Evolutionary conservation across 169 alveolate genomes (phyloP), one percentile per base, ranked within the genome.

Genomic region (Cyclospora cayetanensis): DNA sequence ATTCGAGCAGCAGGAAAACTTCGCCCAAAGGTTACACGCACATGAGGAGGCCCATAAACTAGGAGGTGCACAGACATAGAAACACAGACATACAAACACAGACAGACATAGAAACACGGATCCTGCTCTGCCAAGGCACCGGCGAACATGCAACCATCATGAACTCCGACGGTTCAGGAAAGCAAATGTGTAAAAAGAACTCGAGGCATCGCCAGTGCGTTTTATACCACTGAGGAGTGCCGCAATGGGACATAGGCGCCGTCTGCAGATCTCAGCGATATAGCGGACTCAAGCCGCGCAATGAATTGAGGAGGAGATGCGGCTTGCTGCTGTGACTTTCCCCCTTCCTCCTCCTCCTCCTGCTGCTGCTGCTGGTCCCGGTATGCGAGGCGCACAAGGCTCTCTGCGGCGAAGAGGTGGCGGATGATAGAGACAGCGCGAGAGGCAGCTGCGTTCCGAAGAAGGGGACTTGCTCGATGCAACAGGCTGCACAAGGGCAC

Each of bases 271-370:
- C 86, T 76, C 31, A 76, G n/a, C 2, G 86, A 76, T 66, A 76
- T 76, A 25, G 86, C 86, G 27, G 86, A 76, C 20, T 76, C 86
- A 52, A 76, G 86, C 22, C 86, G 86, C 41, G 86, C 86, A 76
- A 76, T 42, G 86, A 76, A 76, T 1, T 43, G 86, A 63, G 86
- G 86, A 4, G 86, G 86, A 27, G 86, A 27, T 12, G 86, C 41
- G 25, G 86, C 86, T 15, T 76, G 86, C 46, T 74, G 85, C 85
- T 42, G 46, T 43, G 12, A 66, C 25, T 25, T 63, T n/a, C 50
- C 27, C 86, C 27, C 65, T 25, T 74, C 65, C 52, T 18, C 60
- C n/a, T n/a, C n/a, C n/a, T n/a, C n/a, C n/a, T n/a, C n/a, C n/a
- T n/a, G n/a, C n/a, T n/a, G n/a, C n/a, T n/a, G n/a, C n/a, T n/a